Evolutionary conservation across 2,329 filamentous ascomycete genomes (phyloP), one percentile per base, ranked within the genome.

Genomic region (Aspergillus cejpii): DNA sequence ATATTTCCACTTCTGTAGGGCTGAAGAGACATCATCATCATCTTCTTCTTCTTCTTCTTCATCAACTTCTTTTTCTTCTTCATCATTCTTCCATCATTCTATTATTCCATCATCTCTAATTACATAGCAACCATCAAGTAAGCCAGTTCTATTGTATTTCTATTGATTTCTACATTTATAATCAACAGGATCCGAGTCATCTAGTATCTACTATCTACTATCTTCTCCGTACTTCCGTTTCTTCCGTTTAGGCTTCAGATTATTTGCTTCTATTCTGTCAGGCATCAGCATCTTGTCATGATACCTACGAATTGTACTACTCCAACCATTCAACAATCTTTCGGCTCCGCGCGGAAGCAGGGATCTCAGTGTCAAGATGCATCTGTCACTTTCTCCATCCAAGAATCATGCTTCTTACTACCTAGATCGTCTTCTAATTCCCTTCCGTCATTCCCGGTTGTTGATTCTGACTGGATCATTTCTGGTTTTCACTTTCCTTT

Each of bases 391-490:
- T 39, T 28, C 19, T 15, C 5, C 23, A 28, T 20, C 11, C 14
- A 34, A 19, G 31, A 34, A 34, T 34, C 14, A 34, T 34, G 41
- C 40, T 50, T 19, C 47, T 37, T 24, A 24, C 19, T 31, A 24
- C 15, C 37, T 31, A 31, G 39, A 26, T 42, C 36, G 19, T 12
- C 8, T 24, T 53, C 48, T 53, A 53, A 56, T 45, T 48, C 46
- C 11, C 44, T 54, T 50, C 52, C 52, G 50, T 43, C 47, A 48
- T 43, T 61, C 54, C 58, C 60, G 58, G 57, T 17, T 42, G 28
- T 42, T 47, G 41, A 26, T 44, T 53, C 47, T 56, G 28, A 48
- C 47, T 53, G 37, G 43, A 41, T 50, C 48, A 54, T 48, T 47
- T 27, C 49, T 39, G 37, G 36, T 43, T 34, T 20, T 47, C 36